Evolutionary conservation across 1,139 yeast species (phyloP).

Genomic region (Zygosaccharomyces sapae): DNA sequence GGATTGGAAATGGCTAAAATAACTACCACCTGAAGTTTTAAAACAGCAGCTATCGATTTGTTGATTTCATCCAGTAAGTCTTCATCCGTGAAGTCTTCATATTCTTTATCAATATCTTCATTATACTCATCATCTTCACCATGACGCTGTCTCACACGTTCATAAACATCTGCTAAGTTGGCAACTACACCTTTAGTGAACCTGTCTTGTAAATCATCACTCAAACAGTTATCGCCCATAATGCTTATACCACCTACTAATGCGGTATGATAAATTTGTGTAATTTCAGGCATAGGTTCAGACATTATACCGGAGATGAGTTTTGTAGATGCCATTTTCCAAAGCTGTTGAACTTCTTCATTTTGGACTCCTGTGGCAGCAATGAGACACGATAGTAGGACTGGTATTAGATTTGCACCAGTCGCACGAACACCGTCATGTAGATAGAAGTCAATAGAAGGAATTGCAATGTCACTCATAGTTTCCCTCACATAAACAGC

Average conservation of each 20-base stretch:
- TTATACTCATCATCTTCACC: conserved; percentile 61
- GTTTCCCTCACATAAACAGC: conserved; percentile 79
- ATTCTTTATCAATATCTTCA: conserved; percentile 65
- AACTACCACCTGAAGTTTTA: conserved; percentile 55
- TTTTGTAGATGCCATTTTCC: conserved; percentile 69
- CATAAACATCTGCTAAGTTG: conserved; percentile 64
- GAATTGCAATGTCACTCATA: conserved; percentile 73
- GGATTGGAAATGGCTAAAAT: conserved; percentile 61
- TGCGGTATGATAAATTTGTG: conserved; percentile 72
- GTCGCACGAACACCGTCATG: conserved; percentile 94
- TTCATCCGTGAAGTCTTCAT: conserved; percentile 85
- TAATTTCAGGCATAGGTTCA: conserved; percentile 82
- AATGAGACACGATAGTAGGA: conserved; percentile 65
- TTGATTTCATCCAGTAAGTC: conserved; percentile 82
- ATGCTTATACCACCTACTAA: conserved; percentile 63
- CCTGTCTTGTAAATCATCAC: conserved; percentile 52
- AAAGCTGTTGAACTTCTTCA: conserved; percentile 57
- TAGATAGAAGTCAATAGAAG: conserved; percentile 83
- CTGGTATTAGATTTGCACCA: conserved; percentile 80
- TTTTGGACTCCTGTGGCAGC: conserved; percentile 56
- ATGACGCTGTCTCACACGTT: conserved; percentile 66
- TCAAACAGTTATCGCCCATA: conserved; percentile 60
- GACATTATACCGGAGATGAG: conserved; percentile 62
- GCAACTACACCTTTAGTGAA: conserved; percentile 58
- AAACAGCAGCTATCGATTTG: conserved; percentile 70